Conservation (phyloP, 331 rosid species). For the Acacia concinna region DNA sequence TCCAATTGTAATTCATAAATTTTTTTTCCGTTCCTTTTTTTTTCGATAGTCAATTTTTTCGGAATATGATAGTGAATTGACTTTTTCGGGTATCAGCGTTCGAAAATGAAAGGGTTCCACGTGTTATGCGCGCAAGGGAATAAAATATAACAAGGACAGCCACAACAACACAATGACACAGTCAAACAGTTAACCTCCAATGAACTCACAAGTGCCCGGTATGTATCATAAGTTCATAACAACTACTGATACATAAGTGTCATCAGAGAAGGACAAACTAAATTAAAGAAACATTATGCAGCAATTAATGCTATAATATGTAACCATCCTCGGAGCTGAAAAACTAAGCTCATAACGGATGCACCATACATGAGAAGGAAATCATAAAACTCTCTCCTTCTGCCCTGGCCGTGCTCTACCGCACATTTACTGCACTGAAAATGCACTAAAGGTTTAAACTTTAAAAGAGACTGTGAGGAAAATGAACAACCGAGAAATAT, state of each 20-base stretch:
- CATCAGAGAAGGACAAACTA: conserved; percentile 12
- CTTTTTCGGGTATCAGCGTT: background rate
- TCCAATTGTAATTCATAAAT: background rate
- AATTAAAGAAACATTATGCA: conserved; percentile 23
- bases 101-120: background rate
- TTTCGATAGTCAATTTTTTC: background rate
- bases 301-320: conserved; percentile 3
- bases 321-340: conserved; percentile 69
- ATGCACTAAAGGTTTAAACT: background rate
- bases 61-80: background rate
- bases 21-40: background rate
- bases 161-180: background rate
- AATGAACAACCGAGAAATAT: background rate
- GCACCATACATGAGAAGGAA: conserved; percentile 48
- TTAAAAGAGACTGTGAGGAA: background rate
- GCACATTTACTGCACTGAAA: conserved; percentile 26
- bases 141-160: background rate
- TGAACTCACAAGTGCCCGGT: conserved; percentile 9
- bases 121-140: background rate
- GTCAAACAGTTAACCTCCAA: background rate
- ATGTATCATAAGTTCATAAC: conserved; percentile 22
- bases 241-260: conserved; percentile 25
- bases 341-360: conserved; percentile 65
- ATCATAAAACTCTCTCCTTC: conserved; percentile 92
- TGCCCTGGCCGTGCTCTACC: conserved; percentile 34